A percentile compares a stretch with the other conserved stretches of the same genome.
These are phyloP conservation scores for Boletus reticuloceps DNA, from an alignment of 768 basidiomycete genomes.

Conservation along the genomic window DNA sequence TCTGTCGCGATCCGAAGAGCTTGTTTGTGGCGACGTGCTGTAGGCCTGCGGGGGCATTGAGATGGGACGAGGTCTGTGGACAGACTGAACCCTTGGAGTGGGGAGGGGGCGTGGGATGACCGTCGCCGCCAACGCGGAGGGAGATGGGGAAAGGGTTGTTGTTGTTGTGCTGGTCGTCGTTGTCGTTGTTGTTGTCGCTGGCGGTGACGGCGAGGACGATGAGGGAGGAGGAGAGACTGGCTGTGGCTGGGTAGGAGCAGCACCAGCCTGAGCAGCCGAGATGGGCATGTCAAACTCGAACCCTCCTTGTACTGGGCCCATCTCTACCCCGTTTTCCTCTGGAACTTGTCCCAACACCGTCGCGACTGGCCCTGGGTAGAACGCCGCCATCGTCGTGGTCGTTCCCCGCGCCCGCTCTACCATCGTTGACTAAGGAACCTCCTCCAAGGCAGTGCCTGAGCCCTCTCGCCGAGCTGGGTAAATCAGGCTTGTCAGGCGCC, in stretches of 20 bases:
- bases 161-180: constrained; percentile 14
- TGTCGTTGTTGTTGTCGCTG: constrained; percentile 5
- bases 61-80: constrained; percentile 54
- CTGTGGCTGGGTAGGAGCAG: constrained; percentile 24
- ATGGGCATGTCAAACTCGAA: constrained; percentile 68
- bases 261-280: constrained; percentile 14
- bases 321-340: constrained; percentile 44
- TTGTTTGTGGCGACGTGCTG: constrained; percentile 31
- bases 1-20: constrained; percentile 32
- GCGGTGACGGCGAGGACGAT: constrained; percentile 9
- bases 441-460: constrained; percentile 21
- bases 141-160: not conserved
- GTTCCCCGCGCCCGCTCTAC: constrained; percentile 2
- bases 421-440: constrained; percentile 14
- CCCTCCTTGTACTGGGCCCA: constrained; percentile 29
- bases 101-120: constrained; percentile 34
- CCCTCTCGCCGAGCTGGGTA: constrained; percentile 6
- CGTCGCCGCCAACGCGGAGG: constrained; percentile 22
- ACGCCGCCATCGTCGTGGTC: constrained; percentile 25
- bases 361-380: constrained; percentile 51
- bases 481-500: constrained; percentile 16
- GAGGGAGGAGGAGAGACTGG: constrained; percentile 12
- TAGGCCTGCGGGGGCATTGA: constrained; percentile 73
- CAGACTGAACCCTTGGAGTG: constrained; percentile 18
- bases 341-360: constrained; percentile 47